Conservation (phyloP, 371 early-diverging fungal genomes). For the Mucor plumbeus region DNA sequence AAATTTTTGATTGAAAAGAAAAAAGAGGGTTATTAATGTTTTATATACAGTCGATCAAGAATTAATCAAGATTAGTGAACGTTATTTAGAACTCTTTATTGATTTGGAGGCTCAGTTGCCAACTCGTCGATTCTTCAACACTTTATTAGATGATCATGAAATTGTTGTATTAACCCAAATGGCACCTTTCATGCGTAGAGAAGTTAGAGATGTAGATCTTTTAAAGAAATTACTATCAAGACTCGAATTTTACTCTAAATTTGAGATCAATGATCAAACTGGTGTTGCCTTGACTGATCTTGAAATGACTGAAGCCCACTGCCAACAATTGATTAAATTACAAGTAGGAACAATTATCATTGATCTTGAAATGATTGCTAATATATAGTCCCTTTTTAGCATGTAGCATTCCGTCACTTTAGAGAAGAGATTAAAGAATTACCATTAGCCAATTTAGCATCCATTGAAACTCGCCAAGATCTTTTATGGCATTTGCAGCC, state of each 20-base stretch:
- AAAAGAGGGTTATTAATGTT: neutral
- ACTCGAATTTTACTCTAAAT: constrained; percentile 72
- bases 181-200: constrained; percentile 59
- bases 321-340: constrained; percentile 63
- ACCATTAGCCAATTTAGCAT: constrained; percentile 73
- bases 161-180: constrained; percentile 65
- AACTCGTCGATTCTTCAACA: constrained; percentile 88
- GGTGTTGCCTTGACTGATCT: constrained; percentile 74
- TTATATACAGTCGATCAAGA: constrained; percentile 43
- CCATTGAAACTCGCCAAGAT: constrained; percentile 61
- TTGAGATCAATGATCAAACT: constrained; percentile 85
- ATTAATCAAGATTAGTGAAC: constrained; percentile 66
- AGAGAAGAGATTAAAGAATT: constrained; percentile 72
- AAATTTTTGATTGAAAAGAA: neutral
- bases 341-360: constrained; percentile 53
- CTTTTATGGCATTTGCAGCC: constrained; percentile 64
- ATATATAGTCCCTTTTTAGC: constrained; percentile 29
- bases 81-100: constrained; percentile 84
- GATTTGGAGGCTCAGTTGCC: constrained; percentile 88
- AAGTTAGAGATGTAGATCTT: constrained; percentile 46
- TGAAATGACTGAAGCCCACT: constrained; percentile 69
- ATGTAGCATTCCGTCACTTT: constrained; percentile 69
- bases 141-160: constrained; percentile 82
- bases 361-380: no score
- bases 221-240: constrained; percentile 67